Conservation (phyloP, 2,329 filamentous ascomycete genomes). For the Aphanocladium album region DNA sequence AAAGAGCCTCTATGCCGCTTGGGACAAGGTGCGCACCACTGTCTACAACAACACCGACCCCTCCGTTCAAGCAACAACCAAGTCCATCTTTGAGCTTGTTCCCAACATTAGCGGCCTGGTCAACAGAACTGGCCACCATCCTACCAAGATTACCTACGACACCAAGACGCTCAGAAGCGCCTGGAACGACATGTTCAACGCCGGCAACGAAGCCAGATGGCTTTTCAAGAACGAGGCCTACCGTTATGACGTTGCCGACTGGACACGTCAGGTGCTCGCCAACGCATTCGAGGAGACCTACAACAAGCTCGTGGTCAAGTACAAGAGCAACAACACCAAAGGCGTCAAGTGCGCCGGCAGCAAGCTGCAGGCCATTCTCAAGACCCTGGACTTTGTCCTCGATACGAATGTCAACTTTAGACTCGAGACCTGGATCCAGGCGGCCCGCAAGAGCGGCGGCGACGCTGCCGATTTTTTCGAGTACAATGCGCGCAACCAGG, state of each 20-base stretch:
- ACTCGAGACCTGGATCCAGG: constrained; percentile 2
- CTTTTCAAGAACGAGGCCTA: constrained; percentile 37
- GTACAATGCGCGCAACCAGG: constrained; percentile 41
- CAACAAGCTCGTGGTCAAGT: constrained; percentile 28
- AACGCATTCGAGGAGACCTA: constrained; percentile 38
- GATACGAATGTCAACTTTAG: constrained; percentile 7
- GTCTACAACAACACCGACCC: constrained; percentile 12
- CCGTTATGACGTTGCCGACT: constrained; percentile 40
- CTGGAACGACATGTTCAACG: constrained; percentile 33
- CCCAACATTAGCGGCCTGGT: constrained; percentile 35
- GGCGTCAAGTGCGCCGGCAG: background rate
- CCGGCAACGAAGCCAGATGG: constrained; percentile 23
- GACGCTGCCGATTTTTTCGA: constrained; percentile 30
- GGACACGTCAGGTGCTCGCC: constrained; percentile 41
- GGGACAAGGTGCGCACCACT: constrained; percentile 11
- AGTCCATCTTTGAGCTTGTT: constrained; percentile 40
- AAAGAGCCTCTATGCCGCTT: constrained; percentile 6
- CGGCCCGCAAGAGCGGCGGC: constrained; percentile 4
- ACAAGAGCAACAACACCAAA: constrained; percentile 19
- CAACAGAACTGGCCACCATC: constrained; percentile 29
- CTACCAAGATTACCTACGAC: constrained; percentile 37
- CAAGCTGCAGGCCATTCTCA: constrained; percentile 4
- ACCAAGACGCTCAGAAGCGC: constrained; percentile 29
- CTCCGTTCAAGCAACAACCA: constrained; percentile 31
- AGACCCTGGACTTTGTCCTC: constrained; percentile 9